phyloP scores from a whole-genome alignment of 192 early-diverging fungal species.

The Chytriomyces hyalinus region DNA sequence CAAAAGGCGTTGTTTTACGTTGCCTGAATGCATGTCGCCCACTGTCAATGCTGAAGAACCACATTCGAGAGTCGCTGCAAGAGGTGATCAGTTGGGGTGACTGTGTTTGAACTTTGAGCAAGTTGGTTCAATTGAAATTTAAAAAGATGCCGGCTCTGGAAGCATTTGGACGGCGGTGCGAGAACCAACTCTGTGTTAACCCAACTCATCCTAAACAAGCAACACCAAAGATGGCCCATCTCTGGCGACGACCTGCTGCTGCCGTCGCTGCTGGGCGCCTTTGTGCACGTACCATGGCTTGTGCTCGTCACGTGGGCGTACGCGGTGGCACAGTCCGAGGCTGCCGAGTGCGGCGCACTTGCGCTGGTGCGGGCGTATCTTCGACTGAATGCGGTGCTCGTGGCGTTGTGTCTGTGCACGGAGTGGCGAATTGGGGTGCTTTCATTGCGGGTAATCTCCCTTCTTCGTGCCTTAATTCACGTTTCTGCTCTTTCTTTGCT shows the following conservation, averaged over 20 bases:
- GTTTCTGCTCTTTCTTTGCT: too few relatives aligned
- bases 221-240: slow-evolving; percentile 22
- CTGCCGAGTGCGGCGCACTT: background rate
- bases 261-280: slow-evolving; percentile 20
- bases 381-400: background rate
- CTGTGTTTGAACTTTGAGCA: too few relatives aligned
- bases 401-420: background rate
- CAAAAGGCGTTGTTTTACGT: too few relatives aligned
- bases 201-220: background rate
- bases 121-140: too few relatives aligned
- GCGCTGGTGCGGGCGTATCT: slow-evolving; percentile 3
- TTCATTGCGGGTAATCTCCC: slow-evolving; percentile 9
- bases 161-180: slow-evolving; percentile 23
- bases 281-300: slow-evolving; percentile 10
- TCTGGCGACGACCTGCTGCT: slow-evolving; percentile 34
- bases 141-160: slow-evolving; percentile 23
- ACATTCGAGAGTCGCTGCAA: too few relatives aligned
- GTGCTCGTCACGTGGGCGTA: too few relatives aligned
- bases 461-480: too few relatives aligned
- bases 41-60: too few relatives aligned
- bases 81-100: too few relatives aligned
- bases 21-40: too few relatives aligned
- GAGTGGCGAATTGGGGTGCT: slow-evolving; percentile 35
- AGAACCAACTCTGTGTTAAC: background rate
- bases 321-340: too few relatives aligned